Evolutionary conservation across 305 asterid species (phyloP), one percentile per base, ranked within the genome.

Genomic region (Fraxinus latifolia): DNA sequence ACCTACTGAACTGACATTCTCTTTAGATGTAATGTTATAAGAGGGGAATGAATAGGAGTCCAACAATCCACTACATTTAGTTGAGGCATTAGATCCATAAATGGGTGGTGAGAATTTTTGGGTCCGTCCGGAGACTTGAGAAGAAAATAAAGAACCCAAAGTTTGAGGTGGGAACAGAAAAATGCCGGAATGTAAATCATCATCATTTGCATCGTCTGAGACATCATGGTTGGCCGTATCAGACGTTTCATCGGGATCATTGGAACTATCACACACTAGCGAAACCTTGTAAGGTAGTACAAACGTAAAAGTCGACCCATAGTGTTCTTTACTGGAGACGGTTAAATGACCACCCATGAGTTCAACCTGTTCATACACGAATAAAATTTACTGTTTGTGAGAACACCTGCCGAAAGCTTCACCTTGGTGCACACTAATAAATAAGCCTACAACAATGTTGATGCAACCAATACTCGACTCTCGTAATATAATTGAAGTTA

Each of bases 331-430:
- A 83, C 98, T 93, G 6, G 92, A 86, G 34, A 95, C 98, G 0
- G 97, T 89, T 21, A 95, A 90, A 81, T 86, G 91, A 80, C 98
- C 98, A 33, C 98, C 98, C 98, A 95, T 95, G 79, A 95, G 98
- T 89, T 95, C 98, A 85, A 94, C 98, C 98, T 93, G 90, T 78
- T 80, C 83, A 82, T 50, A 27, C 14, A 82, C 62, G 77, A 4
- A 62, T 25, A 62, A 8, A 23, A 8, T 23, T 21, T 23, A 23
- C 23, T 17, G 8, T 17, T 15, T 53, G 27, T 7, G 32, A 21
- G 32, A 60, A 21, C 8, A 21, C 14, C 3, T 60, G 71, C 71
- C 9, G 1, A 17, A 55, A n/a, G 65, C 27, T 17, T 55, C 27
- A 55, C 27, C 67, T 17, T 0, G 27, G 27, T 6, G 12, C 8